Evolutionary conservation across 2,329 filamentous ascomycete genomes (phyloP), one percentile per base, ranked within the genome.

Genomic region (Nothopassalora personata): DNA sequence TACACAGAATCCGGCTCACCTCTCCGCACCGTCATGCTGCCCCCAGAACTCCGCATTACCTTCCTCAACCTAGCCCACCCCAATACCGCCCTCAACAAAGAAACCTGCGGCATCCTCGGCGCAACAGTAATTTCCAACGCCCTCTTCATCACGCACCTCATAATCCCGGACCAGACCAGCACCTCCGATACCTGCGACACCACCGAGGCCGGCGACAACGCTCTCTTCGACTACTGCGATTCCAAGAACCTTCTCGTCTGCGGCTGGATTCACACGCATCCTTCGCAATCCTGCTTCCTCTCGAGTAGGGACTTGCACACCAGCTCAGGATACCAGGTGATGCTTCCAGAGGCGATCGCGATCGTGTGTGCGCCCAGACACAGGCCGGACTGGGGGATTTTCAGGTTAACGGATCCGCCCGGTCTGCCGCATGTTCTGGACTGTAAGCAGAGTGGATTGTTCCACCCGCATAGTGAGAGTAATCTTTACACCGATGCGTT

Each of bases 191-290:
- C 94, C 0, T 99, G 94, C 73, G 93, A 97, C 74, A 97, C 91
- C 19, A 85, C 91, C 51, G 94, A 97, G 65, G 91, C 96, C 73
- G 83, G 84, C 31, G 72, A 74, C 56, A 70, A 64, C 50, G 85
- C 86, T 0, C 81, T 97, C 30, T 92, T 97, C 67, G 91, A 96
- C 58, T 97, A 93, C 72, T 95, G 92, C 70, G 89, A 94, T 67
- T 81, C 81, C 5, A 85, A 96, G 69, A 89, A 95, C 61, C 76
- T 97, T 36, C 84, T 96, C 73, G 86, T 96, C 55, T 81, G 96
- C 5, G 93, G 93, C 43, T 99, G 94, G 94, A 99, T 99, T 61
- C 94, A 99, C 72, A 99, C 94, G 0, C 94, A 99, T 73, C 94
- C 94, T 0, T 91, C 88, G 0, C 94, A 99, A 76, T 95, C 91